Evolutionary conservation across 352 stramenopile species (phyloP), one percentile per base, ranked within the genome.

Genomic region (Phytophthora fragariaefolia): DNA sequence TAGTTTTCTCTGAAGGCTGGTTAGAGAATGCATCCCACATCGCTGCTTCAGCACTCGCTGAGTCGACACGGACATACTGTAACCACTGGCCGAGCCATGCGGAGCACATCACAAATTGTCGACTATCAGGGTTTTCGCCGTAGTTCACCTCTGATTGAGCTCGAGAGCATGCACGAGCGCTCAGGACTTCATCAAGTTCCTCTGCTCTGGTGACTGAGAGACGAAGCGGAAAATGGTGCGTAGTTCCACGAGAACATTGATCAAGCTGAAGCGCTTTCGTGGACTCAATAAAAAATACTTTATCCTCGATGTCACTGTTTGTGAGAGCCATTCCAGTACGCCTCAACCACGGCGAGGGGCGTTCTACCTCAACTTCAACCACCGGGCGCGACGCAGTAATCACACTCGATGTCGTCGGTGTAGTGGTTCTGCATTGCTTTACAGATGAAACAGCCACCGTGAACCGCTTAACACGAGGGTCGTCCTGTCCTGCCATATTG

Each of bases 81-180:
- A 90, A 59, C 83, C 83, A 92, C 66, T 84, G 76, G 27, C 88
- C 73, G 13, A 92, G 77, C 83, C 83, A 92, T 26, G 67, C 49
- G 0, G 80, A 83, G 46, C 72, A 85, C 17, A 92, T 80, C 13
- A 92, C 65, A 65, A 85, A 84, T 51, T 86, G 80, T 6, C 66
- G 66, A 30, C 45, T 58, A 38, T 51, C 22, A n/a, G 32, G 4
- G 23, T 53, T 51, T 27, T 60, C 60, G 17, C 45, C 9, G 13
- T 40, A 32, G 18, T 66, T 45, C 13, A 69, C 45, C 15, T 26
- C 30, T 18, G 57, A 30, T 17, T 68, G 51, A 15, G 55, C 68
- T 18, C 60, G 71, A 20, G 80, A 89, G 54, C 66, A 61, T 1
- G 66, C 51, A 38, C 75, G 74, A 2, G 82, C 82, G 17, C 67